Conservation (phyloP, 305 asterid genomes). For the Plantago lanceolata region DNA sequence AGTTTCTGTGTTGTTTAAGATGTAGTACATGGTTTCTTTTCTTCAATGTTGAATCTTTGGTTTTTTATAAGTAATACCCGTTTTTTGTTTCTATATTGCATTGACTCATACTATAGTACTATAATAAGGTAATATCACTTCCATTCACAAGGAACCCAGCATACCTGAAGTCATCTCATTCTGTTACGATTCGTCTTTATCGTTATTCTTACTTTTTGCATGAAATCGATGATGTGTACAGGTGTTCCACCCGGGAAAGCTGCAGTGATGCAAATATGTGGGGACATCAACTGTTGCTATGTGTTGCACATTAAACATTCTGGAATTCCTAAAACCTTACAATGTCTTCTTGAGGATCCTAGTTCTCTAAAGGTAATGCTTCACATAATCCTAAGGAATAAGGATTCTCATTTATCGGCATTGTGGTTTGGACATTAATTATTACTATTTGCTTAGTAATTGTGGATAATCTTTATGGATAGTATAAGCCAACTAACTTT, state of each 20-base stretch:
- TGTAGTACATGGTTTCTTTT: too few relatives aligned
- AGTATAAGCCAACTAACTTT: constrained; percentile 19
- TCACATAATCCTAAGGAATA: not conserved
- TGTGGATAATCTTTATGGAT: constrained; percentile 12
- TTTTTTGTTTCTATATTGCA: too few relatives aligned
- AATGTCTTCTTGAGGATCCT: constrained; percentile 62
- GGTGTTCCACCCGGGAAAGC: constrained; percentile 84
- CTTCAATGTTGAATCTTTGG: too few relatives aligned
- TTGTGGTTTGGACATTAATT: too few relatives aligned
- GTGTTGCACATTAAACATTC: constrained; percentile 78
- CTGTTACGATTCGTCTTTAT: not conserved
- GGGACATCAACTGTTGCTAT: constrained; percentile 53
- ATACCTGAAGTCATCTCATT: not conserved
- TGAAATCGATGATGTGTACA: constrained; percentile 28
- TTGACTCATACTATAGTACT: too few relatives aligned
- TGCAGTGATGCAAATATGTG: constrained; percentile 91
- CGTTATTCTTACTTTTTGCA: constrained; percentile 25
- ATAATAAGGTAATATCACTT: not conserved
- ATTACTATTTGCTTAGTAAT: too few relatives aligned
- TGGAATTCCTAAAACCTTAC: constrained; percentile 66
- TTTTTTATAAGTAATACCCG: too few relatives aligned
- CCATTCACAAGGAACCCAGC: too few relatives aligned
- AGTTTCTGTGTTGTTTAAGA: too few relatives aligned
- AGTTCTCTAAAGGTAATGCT: constrained; percentile 58
- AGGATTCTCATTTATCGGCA: constrained; percentile 14